phyloP scores from a whole-genome alignment of 768 basidiomycete genomes.

The Mycena galopus region DNA sequence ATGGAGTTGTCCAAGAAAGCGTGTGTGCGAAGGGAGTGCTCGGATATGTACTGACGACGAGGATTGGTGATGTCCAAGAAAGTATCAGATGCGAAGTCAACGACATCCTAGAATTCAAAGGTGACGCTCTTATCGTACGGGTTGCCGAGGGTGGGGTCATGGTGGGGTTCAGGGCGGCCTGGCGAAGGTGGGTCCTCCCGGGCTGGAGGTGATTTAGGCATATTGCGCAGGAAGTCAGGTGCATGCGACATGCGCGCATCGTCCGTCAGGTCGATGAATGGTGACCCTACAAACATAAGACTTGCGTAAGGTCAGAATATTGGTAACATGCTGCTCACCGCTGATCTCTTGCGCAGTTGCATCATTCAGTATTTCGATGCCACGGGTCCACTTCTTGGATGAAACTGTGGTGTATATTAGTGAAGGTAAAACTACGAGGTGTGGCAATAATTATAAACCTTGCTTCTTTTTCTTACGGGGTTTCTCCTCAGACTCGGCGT shows the following conservation, averaged over 20 bases:
- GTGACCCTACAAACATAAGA: neutral
- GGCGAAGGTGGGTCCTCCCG: neutral
- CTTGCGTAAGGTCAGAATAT: too few species aligned
- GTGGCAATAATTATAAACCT: neutral
- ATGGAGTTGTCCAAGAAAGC: too few species aligned
- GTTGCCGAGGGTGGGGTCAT: neutral
- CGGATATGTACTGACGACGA: too few species aligned
- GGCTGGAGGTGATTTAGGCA: neutral
- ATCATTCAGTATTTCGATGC: neutral
- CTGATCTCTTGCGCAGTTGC: neutral
- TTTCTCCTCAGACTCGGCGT: neutral
- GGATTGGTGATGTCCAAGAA: too few species aligned
- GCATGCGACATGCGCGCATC: neutral
- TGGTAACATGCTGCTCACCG: neutral
- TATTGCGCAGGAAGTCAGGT: neutral
- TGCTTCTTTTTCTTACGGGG: neutral
- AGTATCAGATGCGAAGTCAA: too few species aligned
- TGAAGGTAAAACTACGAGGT: too few species aligned
- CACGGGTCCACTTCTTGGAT: neutral
- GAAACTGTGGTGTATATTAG: neutral
- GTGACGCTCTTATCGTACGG: conserved; percentile 2
- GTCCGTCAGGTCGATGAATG: conserved; percentile 2
- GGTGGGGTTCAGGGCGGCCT: neutral
- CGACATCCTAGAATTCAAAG: conserved; percentile 2
- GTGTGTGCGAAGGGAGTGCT: too few species aligned